Base-by-base conservation (phyloP, 306 rosid genomes). In the Cicer pinnatifidum region DNA sequence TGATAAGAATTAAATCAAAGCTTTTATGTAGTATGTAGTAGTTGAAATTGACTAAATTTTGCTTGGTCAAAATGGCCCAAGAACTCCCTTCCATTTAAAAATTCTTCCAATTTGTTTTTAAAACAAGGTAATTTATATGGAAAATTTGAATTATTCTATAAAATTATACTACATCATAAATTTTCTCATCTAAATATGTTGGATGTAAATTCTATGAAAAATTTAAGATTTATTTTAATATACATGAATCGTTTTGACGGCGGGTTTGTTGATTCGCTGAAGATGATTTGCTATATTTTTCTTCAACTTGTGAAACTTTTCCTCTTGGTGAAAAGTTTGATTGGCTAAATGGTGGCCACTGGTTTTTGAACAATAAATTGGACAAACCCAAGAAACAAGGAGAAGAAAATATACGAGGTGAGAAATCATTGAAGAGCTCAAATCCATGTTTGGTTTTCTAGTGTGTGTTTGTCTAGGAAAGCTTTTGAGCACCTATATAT, bases 341-440 rank as follows among this genome's bases (percentile, higher is more conserved):
- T 92, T 90, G 67, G 69, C 58, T 46, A 78, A 64, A 52, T 15
- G 81, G 60, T 43, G 9, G 48, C 57, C 67, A 13, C 57, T 38
- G 10, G 69, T 56, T 69, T 76, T 38, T 7, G 86, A 82, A 15
- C 20, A 79, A 12, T 19, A 80, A n/a, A 83, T 84, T 52, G 88
- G 86, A 77, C 82, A 85, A 71, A 84, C 15, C 44, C 81, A 75
- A 59, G 86, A 81, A 64, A 81, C 88, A 73, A 86, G 78, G 72
- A 90, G 89, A 56, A 90, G 88, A 41, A 84, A 83, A 76, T 74
- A 82, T 75, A 85, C 77, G 77, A 89, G 77, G 53, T 61, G 35
- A 40, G 83, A 75, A 61, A 84, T 69, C 80, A 79, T 80, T 75
- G 86, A 61, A 61, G 71, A 79, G 75, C 84, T 77, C 72, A 81